phyloP scores from a whole-genome alignment of 2,329 filamentous ascomycete genomes.

The Monosporascus ibericus region DNA sequence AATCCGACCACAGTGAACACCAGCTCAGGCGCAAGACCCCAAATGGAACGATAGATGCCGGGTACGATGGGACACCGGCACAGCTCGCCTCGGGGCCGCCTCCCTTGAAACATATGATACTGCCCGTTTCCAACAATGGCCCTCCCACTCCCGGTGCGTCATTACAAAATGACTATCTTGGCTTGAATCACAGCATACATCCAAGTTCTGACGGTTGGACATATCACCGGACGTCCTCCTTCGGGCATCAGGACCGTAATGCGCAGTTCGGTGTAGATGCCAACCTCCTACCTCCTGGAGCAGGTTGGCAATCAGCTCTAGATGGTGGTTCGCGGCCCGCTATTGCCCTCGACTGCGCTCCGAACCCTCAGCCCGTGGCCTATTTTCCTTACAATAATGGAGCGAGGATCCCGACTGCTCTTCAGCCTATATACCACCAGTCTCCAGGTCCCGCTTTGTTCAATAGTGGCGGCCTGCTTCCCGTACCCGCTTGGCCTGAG shows the following conservation, averaged over 20 bases:
- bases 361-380: conserved; percentile 16
- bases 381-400: conserved; percentile 22
- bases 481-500: conserved; percentile 32
- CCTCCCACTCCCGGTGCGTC: conserved; percentile 25
- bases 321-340: conserved; percentile 12
- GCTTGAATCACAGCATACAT: conserved; percentile 9
- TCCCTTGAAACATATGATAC: conserved; percentile 74
- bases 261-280: conserved; percentile 12
- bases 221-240: conserved; percentile 9
- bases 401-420: conserved; percentile 22
- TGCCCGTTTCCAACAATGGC: conserved; percentile 48
- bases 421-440: conserved; percentile 29
- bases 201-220: conserved; percentile 16
- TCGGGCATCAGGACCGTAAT: conserved; percentile 11
- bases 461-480: conserved; percentile 32
- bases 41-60: conserved; percentile 84
- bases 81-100: conserved; percentile 69
- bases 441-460: conserved; percentile 32
- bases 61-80: conserved; percentile 78
- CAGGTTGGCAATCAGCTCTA: conserved; percentile 14
- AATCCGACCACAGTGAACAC: conserved; percentile 53
- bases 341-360: conserved; percentile 20
- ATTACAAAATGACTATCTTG: conserved; percentile 16
- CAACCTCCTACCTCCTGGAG: conserved; percentile 8
- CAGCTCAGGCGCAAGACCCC: conserved; percentile 88